These are phyloP conservation scores for Bolboschoenus planiculmis DNA, from an alignment of 176 grass and related monocot species.

Conservation along the genomic window DNA sequence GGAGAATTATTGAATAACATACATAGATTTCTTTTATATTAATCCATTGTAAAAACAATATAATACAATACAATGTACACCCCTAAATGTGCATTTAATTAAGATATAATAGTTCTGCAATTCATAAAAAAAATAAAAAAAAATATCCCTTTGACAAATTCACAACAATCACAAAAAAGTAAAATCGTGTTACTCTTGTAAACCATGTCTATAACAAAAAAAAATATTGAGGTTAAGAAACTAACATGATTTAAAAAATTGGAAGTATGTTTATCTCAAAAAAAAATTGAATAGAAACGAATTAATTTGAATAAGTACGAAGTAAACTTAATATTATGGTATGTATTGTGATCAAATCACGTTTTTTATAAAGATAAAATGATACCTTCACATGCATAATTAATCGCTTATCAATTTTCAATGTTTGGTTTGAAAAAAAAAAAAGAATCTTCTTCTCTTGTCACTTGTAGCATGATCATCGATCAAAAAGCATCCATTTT, in stretches of 20 bases:
- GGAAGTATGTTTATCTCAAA: too few relatives aligned
- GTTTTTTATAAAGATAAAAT: not conserved
- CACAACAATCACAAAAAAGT: not conserved
- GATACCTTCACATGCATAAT: not conserved
- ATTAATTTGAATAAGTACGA: not conserved
- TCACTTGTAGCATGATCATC: not conserved
- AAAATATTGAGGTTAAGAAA: too few relatives aligned
- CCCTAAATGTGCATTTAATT: too few relatives aligned
- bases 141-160: not conserved
- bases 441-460: too few relatives aligned
- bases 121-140: not conserved
- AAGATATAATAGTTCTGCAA: too few relatives aligned
- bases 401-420: not conserved
- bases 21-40: too few relatives aligned
- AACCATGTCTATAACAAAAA: too few relatives aligned
- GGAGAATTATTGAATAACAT: too few relatives aligned
- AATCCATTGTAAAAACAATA: too few relatives aligned
- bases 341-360: not conserved
- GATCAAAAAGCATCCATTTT: not conserved
- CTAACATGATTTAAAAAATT: too few relatives aligned
- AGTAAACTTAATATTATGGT: not conserved
- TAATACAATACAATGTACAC: too few relatives aligned
- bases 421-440: not conserved
- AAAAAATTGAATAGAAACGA: not conserved
- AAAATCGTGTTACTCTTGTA: not conserved